Base-by-base conservation (phyloP, 2,329 filamentous ascomycete species). In the Xylariaceae sp. region DNA sequence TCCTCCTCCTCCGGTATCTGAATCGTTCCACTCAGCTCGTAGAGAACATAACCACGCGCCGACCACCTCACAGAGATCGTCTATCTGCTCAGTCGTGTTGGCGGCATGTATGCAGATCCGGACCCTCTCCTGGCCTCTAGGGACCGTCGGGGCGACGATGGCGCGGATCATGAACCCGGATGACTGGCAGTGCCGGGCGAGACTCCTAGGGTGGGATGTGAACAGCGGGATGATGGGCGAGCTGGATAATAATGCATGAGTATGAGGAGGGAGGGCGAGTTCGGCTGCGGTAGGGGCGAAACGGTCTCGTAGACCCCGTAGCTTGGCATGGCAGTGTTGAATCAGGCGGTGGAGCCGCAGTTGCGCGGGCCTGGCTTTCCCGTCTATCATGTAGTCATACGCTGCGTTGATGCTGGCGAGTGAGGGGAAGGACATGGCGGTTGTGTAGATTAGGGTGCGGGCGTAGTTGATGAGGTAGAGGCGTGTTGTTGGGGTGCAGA, bases 391-490 rank as follows among this genome's bases (percentile, higher is more conserved):
- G 37, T 57, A 57, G 28, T 57, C 48, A 35, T 63, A 62, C 3
- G 50, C 46, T 4, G 49, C 43, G 29, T 55, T 47, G 24, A 63
- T 59, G 36, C 54, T 55, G 3, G 45, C 48, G 3, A 63, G 51
- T 4, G 72, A 69, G 0, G 81, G 74, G 28, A 77, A 76, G 0
- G 77, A 71, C 62, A 85, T 71, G 19, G 81, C 80, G 0, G 83
- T 87, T 0, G 83, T 86, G 57, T 86, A 88, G 38, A 88, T 86
- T 29, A 88, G 62, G 2, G 74, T 79, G n/a, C 83, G 74, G 1
- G 83, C 82, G 53, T 88, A 88, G 54, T 88, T 88, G 59, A 87
- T 73, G 36, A 88, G 66, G 46, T 86, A 87, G 1, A 74, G 62
- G 16, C 80, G 67, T 0, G 78, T 74, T 1, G 71, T 61, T 0